Evolutionary conservation across 306 rosid species (phyloP).

Genomic region (Crotalaria pallida): DNA sequence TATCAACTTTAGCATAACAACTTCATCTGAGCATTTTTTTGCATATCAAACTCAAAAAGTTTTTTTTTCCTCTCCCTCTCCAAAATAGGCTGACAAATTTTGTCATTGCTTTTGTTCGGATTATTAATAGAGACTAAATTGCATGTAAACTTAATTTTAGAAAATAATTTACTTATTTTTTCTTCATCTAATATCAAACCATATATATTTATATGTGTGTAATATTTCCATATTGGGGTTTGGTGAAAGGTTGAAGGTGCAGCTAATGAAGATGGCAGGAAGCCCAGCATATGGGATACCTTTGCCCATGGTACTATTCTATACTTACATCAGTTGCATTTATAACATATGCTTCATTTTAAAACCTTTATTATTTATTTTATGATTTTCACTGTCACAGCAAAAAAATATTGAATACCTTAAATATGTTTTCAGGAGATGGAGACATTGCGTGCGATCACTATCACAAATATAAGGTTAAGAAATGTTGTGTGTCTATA

Average conservation of each 20-base stretch:
- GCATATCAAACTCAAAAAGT: too few species aligned
- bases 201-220: too few species aligned
- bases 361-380: neutral
- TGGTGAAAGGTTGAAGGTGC: constrained; percentile 46
- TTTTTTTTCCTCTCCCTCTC: too few species aligned
- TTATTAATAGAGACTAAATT: neutral
- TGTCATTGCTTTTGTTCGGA: too few species aligned
- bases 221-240: neutral
- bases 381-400: neutral
- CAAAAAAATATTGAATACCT: neutral
- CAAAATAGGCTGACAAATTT: neutral
- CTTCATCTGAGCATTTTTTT: too few species aligned
- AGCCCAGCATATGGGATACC: constrained; percentile 36
- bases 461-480: constrained; percentile 38
- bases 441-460: constrained; percentile 24
- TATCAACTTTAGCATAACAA: too few species aligned
- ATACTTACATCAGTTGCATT: neutral
- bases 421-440: constrained; percentile 13
- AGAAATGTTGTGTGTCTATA: too few species aligned
- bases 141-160: neutral
- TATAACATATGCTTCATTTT: neutral
- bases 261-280: constrained; percentile 33
- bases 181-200: too few species aligned
- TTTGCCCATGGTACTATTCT: constrained; percentile 22
- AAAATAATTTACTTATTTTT: too few species aligned